phyloP scores from a whole-genome alignment of 495 filamentous ascomycete species.

The Rostrohypoxylon terebratum region DNA sequence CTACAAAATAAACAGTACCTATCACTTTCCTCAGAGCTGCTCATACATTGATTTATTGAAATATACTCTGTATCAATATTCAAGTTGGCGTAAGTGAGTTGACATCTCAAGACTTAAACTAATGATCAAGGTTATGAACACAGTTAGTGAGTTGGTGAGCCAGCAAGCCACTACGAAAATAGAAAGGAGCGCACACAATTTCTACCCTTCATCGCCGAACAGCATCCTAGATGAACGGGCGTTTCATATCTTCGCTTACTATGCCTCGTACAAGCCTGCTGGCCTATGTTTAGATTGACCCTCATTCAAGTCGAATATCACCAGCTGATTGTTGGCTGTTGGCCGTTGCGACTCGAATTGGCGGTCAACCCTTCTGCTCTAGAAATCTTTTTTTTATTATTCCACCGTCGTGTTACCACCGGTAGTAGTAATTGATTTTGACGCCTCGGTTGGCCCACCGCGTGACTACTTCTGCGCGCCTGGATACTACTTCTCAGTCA shows the following conservation, averaged over 20 bases:
- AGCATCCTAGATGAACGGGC: conserved; percentile 1
- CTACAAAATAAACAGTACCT: not conserved
- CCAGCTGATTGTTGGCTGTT: too few species aligned
- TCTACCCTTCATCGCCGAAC: not conserved
- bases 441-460: not conserved
- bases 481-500: not conserved
- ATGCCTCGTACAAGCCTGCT: not conserved
- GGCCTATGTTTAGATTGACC: not conserved
- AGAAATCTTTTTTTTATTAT: not conserved
- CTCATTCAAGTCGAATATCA: not conserved
- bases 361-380: not conserved
- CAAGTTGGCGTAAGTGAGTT: too few species aligned
- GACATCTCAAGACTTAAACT: too few species aligned
- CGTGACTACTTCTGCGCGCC: not conserved
- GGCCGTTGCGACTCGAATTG: not conserved
- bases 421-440: too few species aligned
- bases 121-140: too few species aligned
- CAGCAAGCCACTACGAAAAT: too few species aligned
- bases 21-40: not conserved
- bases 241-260: conserved; percentile 7
- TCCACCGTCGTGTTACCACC: not conserved
- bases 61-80: not conserved
- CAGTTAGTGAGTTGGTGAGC: too few species aligned
- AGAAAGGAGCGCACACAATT: too few species aligned
- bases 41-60: not conserved